phyloP scores from a whole-genome alignment of 2,329 filamentous ascomycete genomes.

The Blastomyces percursus region DNA sequence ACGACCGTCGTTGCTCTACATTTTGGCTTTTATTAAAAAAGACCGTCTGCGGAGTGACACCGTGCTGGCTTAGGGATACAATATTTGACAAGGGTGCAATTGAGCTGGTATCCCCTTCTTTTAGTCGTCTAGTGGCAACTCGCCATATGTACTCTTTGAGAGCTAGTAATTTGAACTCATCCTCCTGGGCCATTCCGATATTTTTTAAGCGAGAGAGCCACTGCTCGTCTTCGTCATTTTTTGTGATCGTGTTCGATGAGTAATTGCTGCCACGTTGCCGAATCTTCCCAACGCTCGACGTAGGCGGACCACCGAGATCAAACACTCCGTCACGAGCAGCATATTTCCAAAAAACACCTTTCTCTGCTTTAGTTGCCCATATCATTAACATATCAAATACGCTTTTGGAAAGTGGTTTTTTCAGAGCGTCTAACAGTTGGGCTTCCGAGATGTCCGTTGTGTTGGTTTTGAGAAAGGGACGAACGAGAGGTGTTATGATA shows the following conservation, averaged over 20 bases:
- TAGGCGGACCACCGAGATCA: conserved; percentile 50
- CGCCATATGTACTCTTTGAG: conserved; percentile 88
- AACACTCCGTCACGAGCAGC: conserved; percentile 60
- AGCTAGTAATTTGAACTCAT: conserved; percentile 79
- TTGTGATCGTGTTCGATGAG: conserved; percentile 52
- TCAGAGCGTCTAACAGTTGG: conserved; percentile 67
- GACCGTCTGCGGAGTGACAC: conserved; percentile 74
- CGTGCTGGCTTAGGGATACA: conserved; percentile 61
- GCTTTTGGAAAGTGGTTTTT: conserved; percentile 64
- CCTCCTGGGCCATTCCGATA: conserved; percentile 67
- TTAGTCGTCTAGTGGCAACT: conserved; percentile 59
- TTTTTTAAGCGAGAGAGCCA: conserved; percentile 81
- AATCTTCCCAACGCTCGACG: conserved; percentile 47
- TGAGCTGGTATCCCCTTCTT: conserved; percentile 36
- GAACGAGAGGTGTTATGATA: conserved; percentile 67
- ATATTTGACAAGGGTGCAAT: conserved; percentile 49
- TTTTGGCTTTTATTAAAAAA: conserved; percentile 73
- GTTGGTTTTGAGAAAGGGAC: conserved; percentile 67
- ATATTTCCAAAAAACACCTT: conserved; percentile 77
- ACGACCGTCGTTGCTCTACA: conserved; percentile 31
- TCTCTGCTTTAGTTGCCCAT: conserved; percentile 75
- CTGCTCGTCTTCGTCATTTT: conserved; percentile 85
- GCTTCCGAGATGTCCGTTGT: conserved; percentile 61
- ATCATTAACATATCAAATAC: conserved; percentile 75
- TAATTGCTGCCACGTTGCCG: conserved; percentile 33